phyloP scores from a whole-genome alignment of 495 filamentous ascomycete genomes.

The Jackrogersella multiformis region DNA sequence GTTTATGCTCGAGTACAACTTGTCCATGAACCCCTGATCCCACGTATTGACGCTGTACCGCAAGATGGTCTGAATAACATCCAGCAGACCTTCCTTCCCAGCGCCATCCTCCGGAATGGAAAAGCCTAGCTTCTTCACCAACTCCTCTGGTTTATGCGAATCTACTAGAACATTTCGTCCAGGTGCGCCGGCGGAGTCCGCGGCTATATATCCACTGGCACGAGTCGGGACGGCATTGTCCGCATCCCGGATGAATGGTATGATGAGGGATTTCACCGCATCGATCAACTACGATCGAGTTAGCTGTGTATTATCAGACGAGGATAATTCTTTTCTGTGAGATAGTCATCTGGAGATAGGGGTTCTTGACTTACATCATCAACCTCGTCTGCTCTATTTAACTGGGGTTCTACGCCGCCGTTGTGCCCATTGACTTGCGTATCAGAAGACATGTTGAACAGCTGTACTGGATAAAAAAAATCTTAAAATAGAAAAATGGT shows the following conservation, averaged over 20 bases:
- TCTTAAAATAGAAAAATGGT: background rate
- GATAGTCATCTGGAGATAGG: background rate
- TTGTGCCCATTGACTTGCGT: constrained; percentile 16
- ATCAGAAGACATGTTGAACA: constrained; percentile 24
- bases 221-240: constrained; percentile 68
- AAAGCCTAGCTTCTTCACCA: constrained; percentile 71
- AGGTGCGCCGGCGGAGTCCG: constrained; percentile 51
- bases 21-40: constrained; percentile 95
- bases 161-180: constrained; percentile 73
- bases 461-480: background rate
- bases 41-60: constrained; percentile 93
- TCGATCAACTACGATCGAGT: constrained; percentile 67
- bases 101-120: constrained; percentile 69
- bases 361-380: constrained; percentile 59
- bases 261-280: constrained; percentile 75
- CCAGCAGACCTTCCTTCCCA: constrained; percentile 76
- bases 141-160: constrained; percentile 72
- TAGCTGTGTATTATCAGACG: background rate
- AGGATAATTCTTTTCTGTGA: background rate
- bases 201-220: constrained; percentile 60
- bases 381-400: constrained; percentile 62
- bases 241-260: constrained; percentile 80
- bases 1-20: constrained; percentile 87
- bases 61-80: constrained; percentile 71
- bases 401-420: constrained; percentile 10